Evolutionary conservation across 148 eudicot species (phyloP).

Genomic region (Bassia scoparia): DNA sequence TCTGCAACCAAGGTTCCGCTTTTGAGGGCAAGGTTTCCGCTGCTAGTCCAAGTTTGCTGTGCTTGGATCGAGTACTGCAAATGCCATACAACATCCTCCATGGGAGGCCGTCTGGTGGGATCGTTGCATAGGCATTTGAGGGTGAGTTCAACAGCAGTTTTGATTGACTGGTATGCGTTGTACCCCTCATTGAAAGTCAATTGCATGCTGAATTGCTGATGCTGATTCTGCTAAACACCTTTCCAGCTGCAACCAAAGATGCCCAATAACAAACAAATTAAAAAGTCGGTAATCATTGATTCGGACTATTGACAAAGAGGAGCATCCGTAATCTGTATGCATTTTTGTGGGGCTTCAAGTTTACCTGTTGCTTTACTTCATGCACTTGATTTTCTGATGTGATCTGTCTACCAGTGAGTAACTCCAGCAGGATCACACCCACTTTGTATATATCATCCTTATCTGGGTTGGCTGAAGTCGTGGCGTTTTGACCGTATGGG

Average conservation of each 20-base stretch:
- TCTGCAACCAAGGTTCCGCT: conserved; percentile 38
- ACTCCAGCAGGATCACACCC: conserved; percentile 66
- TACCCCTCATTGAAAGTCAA: conserved; percentile 67
- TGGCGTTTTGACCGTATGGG: conserved; percentile 35
- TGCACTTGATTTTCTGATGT: conserved; percentile 51
- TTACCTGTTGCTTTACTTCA: conserved; percentile 63
- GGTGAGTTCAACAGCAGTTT: conserved; percentile 63
- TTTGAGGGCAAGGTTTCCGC: conserved; percentile 69
- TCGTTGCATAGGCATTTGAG: conserved; percentile 60
- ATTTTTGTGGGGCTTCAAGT: background rate
- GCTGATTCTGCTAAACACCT: conserved; percentile 68
- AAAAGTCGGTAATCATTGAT: conserved; percentile 3
- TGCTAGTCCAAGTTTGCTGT: conserved; percentile 87
- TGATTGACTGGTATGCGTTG: conserved; percentile 80
- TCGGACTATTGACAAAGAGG: background rate
- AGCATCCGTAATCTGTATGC: conserved; percentile 11
- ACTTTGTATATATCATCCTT: conserved; percentile 72
- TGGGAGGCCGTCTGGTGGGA: conserved; percentile 58
- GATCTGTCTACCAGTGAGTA: conserved; percentile 69
- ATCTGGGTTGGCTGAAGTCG: conserved; percentile 39
- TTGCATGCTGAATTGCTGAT: conserved; percentile 47
- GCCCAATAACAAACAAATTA: background rate
- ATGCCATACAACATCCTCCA: conserved; percentile 92
- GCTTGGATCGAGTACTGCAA: conserved; percentile 90
- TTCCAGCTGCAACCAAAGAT: conserved; percentile 54